Conservation (phyloP, 78 protist species). For the Dictyostelium brefeldianum region DNA sequence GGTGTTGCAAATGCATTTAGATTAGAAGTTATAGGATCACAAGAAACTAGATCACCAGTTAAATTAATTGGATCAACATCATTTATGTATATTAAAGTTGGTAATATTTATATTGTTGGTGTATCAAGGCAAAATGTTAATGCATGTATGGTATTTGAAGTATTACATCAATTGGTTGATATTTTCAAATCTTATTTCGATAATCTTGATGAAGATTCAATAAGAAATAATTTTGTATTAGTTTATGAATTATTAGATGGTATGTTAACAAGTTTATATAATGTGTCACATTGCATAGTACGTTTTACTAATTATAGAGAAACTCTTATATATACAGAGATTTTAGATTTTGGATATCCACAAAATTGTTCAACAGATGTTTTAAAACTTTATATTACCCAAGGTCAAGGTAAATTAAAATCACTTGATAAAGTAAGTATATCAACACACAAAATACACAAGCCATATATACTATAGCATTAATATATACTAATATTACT, state of each 20-base stretch:
- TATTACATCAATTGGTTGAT: slow-evolving; percentile 81
- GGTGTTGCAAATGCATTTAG: slow-evolving; percentile 92
- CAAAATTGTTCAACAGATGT: slow-evolving; percentile 90
- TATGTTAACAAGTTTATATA: neutral
- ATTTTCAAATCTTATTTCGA: slow-evolving; percentile 91
- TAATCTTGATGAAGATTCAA: slow-evolving; percentile 86
- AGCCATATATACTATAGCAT: neutral
- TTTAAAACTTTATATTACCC: slow-evolving; percentile 93
- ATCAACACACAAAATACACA: neutral
- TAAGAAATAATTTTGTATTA: slow-evolving; percentile 92
- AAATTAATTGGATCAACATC: slow-evolving; percentile 86
- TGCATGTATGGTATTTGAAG: slow-evolving; percentile 94
- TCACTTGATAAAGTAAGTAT: slow-evolving; percentile 72
- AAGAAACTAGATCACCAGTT: slow-evolving; percentile 90
- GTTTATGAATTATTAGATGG: slow-evolving; percentile 97
- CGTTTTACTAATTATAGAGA: no score
- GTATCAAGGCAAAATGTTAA: slow-evolving; percentile 93
- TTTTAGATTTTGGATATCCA: slow-evolving; percentile 97
- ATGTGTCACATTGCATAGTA: neutral
- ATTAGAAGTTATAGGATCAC: slow-evolving; percentile 83
- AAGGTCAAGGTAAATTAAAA: slow-evolving; percentile 81
- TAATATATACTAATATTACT: neutral
- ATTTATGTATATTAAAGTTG: slow-evolving; percentile 89
- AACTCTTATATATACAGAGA: no score
- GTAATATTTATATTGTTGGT: slow-evolving; percentile 92